These are phyloP conservation scores for Aechmea fasciata DNA, from an alignment of 176 grass and related monocot genomes.

Conservation along the genomic window DNA sequence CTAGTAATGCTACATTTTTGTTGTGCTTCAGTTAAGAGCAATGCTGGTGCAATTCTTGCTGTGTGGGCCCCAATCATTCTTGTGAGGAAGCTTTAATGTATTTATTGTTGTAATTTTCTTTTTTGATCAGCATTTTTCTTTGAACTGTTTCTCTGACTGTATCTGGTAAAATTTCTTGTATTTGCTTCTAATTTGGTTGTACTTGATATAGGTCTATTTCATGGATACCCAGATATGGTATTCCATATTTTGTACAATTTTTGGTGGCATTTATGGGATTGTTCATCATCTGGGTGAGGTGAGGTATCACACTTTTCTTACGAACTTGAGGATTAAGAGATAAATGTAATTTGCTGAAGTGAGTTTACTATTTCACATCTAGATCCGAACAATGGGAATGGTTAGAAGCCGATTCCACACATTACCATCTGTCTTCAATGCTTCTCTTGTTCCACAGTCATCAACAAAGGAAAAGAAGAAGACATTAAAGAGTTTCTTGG, in stretches of 20 bases:
- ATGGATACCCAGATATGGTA: constrained; percentile 99
- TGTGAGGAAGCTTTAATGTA: constrained; percentile 38
- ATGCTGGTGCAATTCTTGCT: constrained; percentile 91
- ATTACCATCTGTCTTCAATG: constrained; percentile 76
- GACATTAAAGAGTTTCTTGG: constrained; percentile 50
- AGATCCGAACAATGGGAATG: constrained; percentile 99
- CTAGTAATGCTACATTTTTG: constrained; percentile 13
- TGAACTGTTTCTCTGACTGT: background rate
- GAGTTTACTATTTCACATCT: constrained; percentile 10
- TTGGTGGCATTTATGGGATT: constrained; percentile 91
- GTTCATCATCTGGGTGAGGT: constrained; percentile 96
- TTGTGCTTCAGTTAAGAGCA: constrained; percentile 63
- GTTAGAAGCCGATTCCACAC: constrained; percentile 75
- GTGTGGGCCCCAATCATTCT: constrained; percentile 77
- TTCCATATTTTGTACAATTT: constrained; percentile 95
- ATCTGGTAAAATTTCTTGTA: constrained; percentile 10
- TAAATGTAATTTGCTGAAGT: constrained; percentile 11
- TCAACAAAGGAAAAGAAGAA: constrained; percentile 45
- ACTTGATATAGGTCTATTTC: constrained; percentile 81
- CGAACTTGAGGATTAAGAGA: constrained; percentile 4
- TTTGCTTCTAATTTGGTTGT: constrained; percentile 7
- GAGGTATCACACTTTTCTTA: constrained; percentile 21
- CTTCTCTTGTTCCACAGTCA: constrained; percentile 64
- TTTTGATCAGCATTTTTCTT: constrained; percentile 6
- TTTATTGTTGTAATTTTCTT: constrained; percentile 6